A percentile compares a stretch with the other conserved stretches of the same genome.
Conservation (phyloP, 257 asterid genomes). For the Solanum pimpinellifolium region DNA sequence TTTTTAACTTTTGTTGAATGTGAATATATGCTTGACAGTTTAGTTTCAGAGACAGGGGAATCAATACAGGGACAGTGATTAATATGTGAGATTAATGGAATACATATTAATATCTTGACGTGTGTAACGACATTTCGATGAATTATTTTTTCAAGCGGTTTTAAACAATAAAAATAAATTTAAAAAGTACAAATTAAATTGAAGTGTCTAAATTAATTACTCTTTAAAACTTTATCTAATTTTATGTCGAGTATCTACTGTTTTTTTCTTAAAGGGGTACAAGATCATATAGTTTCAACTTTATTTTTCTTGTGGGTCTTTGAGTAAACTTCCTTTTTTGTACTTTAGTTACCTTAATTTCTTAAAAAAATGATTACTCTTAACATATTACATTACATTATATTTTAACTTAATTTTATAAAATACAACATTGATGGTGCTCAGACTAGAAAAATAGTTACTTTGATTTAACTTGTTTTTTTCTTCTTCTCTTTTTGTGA, state of each 20-base stretch:
- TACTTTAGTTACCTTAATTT: not conserved
- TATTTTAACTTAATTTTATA: not conserved
- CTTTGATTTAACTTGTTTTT: not conserved
- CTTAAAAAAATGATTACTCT: not conserved
- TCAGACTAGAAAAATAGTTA: not conserved
- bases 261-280: not conserved
- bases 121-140: not conserved
- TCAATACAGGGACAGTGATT: not conserved
- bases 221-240: not conserved
- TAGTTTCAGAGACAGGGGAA: not conserved
- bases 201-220: not conserved
- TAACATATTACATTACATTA: not conserved
- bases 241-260: not conserved
- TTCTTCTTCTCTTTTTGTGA: not conserved
- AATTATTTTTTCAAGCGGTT: not conserved
- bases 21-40: not conserved
- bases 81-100: not conserved
- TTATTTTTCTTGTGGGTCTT: not conserved
- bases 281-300: not conserved
- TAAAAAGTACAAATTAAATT: not conserved
- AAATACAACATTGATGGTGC: not conserved
- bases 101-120: not conserved
- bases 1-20: not conserved
- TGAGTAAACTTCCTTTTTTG: not conserved
- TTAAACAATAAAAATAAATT: too few relatives aligned